Base-by-base conservation (phyloP, 257 asterid genomes). In the Nicotiana tabacum region DNA sequence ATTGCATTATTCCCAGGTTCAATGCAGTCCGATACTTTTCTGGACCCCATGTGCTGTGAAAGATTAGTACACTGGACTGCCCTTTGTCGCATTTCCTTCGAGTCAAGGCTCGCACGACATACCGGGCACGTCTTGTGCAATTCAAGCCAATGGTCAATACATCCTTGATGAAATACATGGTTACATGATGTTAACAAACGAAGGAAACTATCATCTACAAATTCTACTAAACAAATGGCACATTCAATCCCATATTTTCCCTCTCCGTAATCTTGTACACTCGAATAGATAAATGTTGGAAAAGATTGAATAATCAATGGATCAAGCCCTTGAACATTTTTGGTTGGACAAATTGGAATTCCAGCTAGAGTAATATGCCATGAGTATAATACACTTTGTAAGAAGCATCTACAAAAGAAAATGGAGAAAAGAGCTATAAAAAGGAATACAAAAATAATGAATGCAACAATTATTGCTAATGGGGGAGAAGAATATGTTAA, bases 71-170 rank as follows among this genome's bases (percentile, higher is more conserved):
- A 39, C 2, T 69, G 32, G 0, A n/a, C 16, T 87, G 84, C 27
- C 18, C 83, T 0, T 17, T 57, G 64, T 57, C 90, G 93, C 0
- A 55, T 55, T 55, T 55, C 60, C n/a, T 3, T 55, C 2, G 97
- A 86, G 43, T 89, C 93, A 9, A 96, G 95, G 61, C 87, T 83
- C 33, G 87, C 77, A 9, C 99, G 91, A 53, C 98, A 96, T 0
- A 92, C 99, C 0, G 99, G 98, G 83, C 99, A 96, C 0, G 98
- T 94, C 60, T 85, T 88, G 89, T 93, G 97, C 0, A 92, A 88
- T 82, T 88, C 96, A 7, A 96, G 92, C 99, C 99, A 96, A 10
- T 91, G 89, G 82, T 94, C 99, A 6, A 96, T 88, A 86, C 99
- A 96, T 18, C 90, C 98, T 81, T 91, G 94, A 72, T 96, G 99